Evolutionary conservation across 2,329 filamentous ascomycete genomes (phyloP).

Genomic region (Aureobasidium namibiae): DNA sequence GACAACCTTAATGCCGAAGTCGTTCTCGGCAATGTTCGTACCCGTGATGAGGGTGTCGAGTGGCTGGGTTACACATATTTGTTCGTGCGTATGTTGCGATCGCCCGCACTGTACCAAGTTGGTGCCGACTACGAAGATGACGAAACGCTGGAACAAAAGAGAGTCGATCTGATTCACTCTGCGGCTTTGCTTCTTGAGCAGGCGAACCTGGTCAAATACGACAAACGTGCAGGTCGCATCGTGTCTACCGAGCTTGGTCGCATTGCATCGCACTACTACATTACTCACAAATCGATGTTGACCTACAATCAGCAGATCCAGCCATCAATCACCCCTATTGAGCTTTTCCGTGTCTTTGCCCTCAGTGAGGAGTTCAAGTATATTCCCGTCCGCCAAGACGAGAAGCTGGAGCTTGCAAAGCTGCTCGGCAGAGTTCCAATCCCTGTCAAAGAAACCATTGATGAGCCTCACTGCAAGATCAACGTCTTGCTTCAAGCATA

Average conservation of each 20-base stretch:
- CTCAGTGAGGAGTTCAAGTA: slow-evolving; percentile 98
- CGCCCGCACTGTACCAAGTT: slow-evolving; percentile 89
- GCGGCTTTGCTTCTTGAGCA: slow-evolving; percentile 81
- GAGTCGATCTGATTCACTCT: slow-evolving; percentile 94
- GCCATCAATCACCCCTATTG: slow-evolving; percentile 84
- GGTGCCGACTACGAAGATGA: slow-evolving; percentile 93
- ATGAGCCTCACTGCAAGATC: slow-evolving; percentile 95
- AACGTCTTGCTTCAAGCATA: slow-evolving; percentile 95
- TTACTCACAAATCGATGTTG: slow-evolving; percentile 90
- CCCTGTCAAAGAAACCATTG: slow-evolving; percentile 93
- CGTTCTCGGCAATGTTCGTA: slow-evolving; percentile 86
- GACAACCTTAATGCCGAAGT: slow-evolving; percentile 96
- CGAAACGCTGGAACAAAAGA: slow-evolving; percentile 83
- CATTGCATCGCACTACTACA: slow-evolving; percentile 97
- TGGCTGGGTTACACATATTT: slow-evolving; percentile 98
- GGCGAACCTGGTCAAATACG: slow-evolving; percentile 85
- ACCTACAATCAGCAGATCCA: slow-evolving; percentile 95
- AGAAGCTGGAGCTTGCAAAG: slow-evolving; percentile 93
- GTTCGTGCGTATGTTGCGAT: slow-evolving; percentile 94
- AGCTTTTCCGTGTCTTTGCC: slow-evolving; percentile 93
- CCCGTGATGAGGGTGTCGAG: slow-evolving; percentile 91
- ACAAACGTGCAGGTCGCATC: slow-evolving; percentile 81
- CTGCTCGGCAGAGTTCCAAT: slow-evolving; percentile 84
- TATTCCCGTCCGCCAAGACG: slow-evolving; percentile 93
- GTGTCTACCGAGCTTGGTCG: slow-evolving; percentile 90